Evolutionary conservation across 148 eudicot species (phyloP).

Genomic region (Camellia granthamiana): DNA sequence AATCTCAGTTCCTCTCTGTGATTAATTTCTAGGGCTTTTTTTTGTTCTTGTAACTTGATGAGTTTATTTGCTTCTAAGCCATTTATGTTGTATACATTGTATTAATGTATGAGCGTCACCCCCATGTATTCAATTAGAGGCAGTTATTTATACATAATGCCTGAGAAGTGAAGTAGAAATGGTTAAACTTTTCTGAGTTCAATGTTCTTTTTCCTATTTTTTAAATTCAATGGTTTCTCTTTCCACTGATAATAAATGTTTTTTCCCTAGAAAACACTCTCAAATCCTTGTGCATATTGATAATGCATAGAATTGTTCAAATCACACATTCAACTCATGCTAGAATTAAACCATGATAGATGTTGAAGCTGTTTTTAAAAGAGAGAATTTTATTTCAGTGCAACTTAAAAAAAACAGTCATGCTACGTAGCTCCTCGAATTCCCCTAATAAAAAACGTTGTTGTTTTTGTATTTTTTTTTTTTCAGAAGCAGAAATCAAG

Average conservation of each 20-base stretch:
- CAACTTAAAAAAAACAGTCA: too few relatives aligned
- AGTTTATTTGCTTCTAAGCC: constrained; percentile 1
- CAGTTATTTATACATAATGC: neutral
- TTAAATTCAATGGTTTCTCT: neutral
- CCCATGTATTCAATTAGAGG: neutral
- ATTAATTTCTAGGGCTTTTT: constrained; percentile 18
- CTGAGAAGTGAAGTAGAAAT: constrained; percentile 3
- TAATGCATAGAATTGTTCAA: too few relatives aligned
- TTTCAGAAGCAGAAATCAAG: too few relatives aligned
- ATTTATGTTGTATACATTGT: constrained; percentile 3
- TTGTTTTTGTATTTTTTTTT: too few relatives aligned
- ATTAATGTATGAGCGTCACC: neutral
- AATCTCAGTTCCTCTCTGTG: constrained; percentile 11
- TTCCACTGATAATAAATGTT: neutral
- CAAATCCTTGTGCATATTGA: too few relatives aligned
- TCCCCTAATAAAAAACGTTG: too few relatives aligned
- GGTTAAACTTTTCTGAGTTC: neutral
- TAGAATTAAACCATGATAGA: too few relatives aligned
- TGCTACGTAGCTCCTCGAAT: too few relatives aligned
- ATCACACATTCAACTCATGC: too few relatives aligned
- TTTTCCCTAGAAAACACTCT: too few relatives aligned
- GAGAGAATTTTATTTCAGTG: too few relatives aligned
- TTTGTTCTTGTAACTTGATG: constrained; percentile 14
- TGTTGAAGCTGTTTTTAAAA: too few relatives aligned
- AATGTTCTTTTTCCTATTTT: neutral